These are phyloP conservation scores for Fusarium beomiforme DNA, from an alignment of 2,329 filamentous ascomycete species.

Conservation along the genomic window DNA sequence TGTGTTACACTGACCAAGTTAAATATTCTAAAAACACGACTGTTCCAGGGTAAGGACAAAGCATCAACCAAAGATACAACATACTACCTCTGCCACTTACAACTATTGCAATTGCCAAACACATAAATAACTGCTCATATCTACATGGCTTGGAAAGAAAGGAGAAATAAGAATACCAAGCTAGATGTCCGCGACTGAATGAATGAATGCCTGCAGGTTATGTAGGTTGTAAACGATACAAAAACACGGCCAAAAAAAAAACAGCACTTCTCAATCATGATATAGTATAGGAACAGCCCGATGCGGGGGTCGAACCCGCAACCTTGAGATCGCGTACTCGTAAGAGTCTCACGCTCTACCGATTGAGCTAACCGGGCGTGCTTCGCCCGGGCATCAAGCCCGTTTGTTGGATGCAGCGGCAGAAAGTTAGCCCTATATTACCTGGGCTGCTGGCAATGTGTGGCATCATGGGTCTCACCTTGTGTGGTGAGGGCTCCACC, in stretches of 20 bases:
- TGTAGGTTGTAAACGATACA: neutral
- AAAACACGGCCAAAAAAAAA: constrained; percentile 26
- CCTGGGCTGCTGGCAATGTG: fast-evolving
- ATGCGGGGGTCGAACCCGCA: constrained; percentile 64
- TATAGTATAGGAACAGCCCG: constrained; percentile 52
- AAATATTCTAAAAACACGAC: neutral
- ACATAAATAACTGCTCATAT: too few species aligned
- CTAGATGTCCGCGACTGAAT: too few species aligned
- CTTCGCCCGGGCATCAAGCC: constrained; percentile 59
- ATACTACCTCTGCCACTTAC: neutral
- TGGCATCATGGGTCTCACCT: neutral
- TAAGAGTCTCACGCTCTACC: constrained; percentile 76
- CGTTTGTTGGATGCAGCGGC: constrained; percentile 5
- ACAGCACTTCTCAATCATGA: constrained; percentile 41
- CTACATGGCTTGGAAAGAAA: neutral
- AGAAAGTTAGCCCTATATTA: neutral
- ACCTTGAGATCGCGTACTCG: constrained; percentile 59
- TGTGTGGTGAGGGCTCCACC: neutral
- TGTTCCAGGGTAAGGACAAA: neutral
- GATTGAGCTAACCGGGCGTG: constrained; percentile 51
- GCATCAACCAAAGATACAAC: fast-evolving
- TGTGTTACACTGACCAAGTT: neutral
- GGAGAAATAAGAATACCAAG: neutral
- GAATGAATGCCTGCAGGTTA: too few species aligned
- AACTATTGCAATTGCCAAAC: neutral